Base-by-base conservation (phyloP, 495 filamentous ascomycete species). In the Neurospora intermedia region DNA sequence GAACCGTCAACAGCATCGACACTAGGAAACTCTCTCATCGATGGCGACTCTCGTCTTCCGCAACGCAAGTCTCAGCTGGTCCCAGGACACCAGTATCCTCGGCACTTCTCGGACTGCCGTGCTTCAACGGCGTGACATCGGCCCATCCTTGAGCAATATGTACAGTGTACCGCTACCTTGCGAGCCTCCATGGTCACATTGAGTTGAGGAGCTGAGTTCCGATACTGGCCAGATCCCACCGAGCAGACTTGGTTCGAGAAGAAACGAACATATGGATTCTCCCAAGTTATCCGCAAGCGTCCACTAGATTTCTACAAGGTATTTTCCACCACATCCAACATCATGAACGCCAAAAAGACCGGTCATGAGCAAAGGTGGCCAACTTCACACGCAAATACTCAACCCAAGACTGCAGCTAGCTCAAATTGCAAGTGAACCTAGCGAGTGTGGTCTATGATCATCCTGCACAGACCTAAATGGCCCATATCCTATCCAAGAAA, bases 81-180 rank as follows among this genome's bases (percentile, higher is more conserved):
- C 59, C 42, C 48, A 13, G 70, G 4, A 72, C 43, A 38, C 38
- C 70, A 38, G n/a, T 39, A 6, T 43, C 31, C 41, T 39, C 70
- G 23, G 71, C 9, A 31, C 40, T 10, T 41, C 27, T n/a, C 39
- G 15, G 54, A 45, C 70, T 72, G 59, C 74, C 66, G 70, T 70
- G 70, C 71, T 72, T 48, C 71, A 79, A 78, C 77, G 74, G 77
- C 74, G 77, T 80, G 45, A 77, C 78, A 80, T 79, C 73, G 77
- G 43, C 69, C 73, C 41, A 71, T 41, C 70, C 70, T 71, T 23
- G 41, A 48, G 43, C 41, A 18, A 71, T 41, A 38, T 38, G 35
- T 38, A 35, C 70, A 6, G 41, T 38, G 35, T 38, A 35, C 70
- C 13, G 41, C 40, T 31, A 71, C 23, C 70, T 31, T 43, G 43